A percentile compares a stretch with the other conserved stretches of the same genome.
Conservation (phyloP, 1,284 basidiomycete species). For the Ustilago tritici region DNA sequence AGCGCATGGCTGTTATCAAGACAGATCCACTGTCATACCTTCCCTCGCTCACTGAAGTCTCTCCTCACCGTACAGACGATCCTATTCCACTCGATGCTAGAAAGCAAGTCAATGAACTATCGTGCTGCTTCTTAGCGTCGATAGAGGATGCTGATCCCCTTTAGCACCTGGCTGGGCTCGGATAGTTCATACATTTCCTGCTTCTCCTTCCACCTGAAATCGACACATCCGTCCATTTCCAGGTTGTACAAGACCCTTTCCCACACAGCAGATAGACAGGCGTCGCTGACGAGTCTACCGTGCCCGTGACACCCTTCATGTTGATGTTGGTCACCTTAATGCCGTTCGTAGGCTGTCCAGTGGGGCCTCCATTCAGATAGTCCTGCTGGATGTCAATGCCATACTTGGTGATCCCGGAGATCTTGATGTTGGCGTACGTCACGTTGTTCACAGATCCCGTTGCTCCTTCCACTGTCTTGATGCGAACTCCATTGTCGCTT, state of each 20-base stretch:
- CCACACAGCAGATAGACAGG: conserved; percentile 33
- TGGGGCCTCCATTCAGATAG: conserved; percentile 35
- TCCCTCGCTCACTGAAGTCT: too few species aligned
- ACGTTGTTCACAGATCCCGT: conserved; percentile 41
- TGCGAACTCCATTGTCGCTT: conserved; percentile 29
- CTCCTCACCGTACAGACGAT: too few species aligned
- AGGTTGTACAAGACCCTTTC: conserved; percentile 21
- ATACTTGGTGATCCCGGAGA: conserved; percentile 28
- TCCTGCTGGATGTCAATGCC: conserved; percentile 45
- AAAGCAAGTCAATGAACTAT: background rate
- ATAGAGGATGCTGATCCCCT: background rate
- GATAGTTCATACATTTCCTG: conserved; percentile 24
- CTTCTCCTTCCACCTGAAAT: conserved; percentile 21
- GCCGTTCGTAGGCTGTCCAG: conserved; percentile 31
- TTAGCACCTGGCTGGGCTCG: conserved; percentile 15
- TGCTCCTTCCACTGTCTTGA: conserved; percentile 45
- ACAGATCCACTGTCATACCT: too few species aligned
- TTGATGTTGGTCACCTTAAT: conserved; percentile 40
- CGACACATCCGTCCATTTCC: conserved; percentile 23
- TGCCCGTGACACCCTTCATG: conserved; percentile 26
- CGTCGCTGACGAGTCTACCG: conserved; percentile 18
- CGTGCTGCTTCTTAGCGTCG: background rate
- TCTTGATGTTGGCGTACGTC: conserved; percentile 25
- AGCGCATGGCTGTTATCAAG: too few species aligned
- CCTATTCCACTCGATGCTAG: too few species aligned